Evolutionary conservation across 805 yeast genomes (phyloP).

Genomic region (Ogataea chonburiensis): DNA sequence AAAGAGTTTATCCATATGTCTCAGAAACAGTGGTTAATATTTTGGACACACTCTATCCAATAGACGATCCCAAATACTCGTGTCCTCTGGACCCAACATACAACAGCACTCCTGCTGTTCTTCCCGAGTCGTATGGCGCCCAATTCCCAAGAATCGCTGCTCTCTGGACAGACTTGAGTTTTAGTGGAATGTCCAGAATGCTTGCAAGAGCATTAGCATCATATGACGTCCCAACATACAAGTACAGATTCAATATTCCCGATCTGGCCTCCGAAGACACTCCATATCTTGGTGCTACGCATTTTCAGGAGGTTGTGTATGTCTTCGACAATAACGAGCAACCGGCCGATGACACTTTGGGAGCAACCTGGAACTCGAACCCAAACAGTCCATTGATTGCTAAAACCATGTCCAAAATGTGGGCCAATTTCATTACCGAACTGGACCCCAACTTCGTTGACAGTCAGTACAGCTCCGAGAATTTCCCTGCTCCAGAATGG

Average conservation of each 20-base stretch:
- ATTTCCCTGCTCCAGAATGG: constrained; percentile 5
- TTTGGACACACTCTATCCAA: neutral
- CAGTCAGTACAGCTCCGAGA: neutral
- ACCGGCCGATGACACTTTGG: neutral
- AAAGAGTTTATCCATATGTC: neutral
- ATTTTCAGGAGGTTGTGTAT: constrained; percentile 4
- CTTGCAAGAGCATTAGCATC: constrained; percentile 1
- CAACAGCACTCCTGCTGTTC: constrained; percentile 1
- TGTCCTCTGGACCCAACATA: neutral
- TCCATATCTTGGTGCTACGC: neutral
- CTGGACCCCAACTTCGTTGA: constrained; percentile 4
- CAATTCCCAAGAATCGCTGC: constrained; percentile 3
- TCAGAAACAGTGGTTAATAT: neutral
- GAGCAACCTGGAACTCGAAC: constrained; percentile 3
- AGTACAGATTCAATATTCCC: constrained; percentile 6
- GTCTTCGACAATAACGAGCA: constrained; percentile 3
- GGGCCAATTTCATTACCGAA: constrained; percentile 3
- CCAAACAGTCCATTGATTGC: constrained; percentile 2
- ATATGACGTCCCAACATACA: constrained; percentile 2
- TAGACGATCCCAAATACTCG: neutral
- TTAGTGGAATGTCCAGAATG: neutral
- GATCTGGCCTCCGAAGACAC: neutral
- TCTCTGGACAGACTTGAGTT: neutral
- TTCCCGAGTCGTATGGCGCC: neutral
- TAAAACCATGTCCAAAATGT: constrained; percentile 5